These are phyloP conservation scores for Penicillium argentinense DNA, from an alignment of 495 filamentous ascomycete genomes.

Conservation along the genomic window DNA sequence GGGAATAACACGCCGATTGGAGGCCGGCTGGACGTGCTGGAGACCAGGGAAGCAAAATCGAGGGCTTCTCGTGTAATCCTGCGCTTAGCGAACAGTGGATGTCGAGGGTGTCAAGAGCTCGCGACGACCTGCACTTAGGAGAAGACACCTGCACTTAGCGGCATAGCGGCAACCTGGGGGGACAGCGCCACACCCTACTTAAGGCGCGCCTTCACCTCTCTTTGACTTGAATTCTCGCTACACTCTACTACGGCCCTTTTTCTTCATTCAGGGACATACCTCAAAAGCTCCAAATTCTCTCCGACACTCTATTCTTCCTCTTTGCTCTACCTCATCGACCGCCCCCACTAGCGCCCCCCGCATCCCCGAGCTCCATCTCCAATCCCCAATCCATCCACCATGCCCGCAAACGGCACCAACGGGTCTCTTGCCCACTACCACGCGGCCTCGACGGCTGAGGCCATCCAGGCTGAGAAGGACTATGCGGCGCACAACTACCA, in stretches of 20 bases:
- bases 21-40: slow-evolving; percentile 2
- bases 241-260: too few species aligned
- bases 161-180: slow-evolving; percentile 24
- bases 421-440: slow-evolving; percentile 62
- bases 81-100: slow-evolving; percentile 37
- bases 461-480: slow-evolving; percentile 76
- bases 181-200: slow-evolving; percentile 19
- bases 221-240: slow-evolving; percentile 4
- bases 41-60: background rate
- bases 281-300: too few species aligned
- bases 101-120: slow-evolving; percentile 27
- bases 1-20: slow-evolving; percentile 3
- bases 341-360: too few species aligned
- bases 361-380: slow-evolving; percentile 6
- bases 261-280: too few species aligned
- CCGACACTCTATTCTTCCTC: background rate
- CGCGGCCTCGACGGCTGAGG: slow-evolving; percentile 71
- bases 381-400: slow-evolving; percentile 21
- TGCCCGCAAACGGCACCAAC: slow-evolving; percentile 43
- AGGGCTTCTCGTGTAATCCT: slow-evolving; percentile 36
- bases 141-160: slow-evolving; percentile 44
- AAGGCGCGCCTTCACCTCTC: slow-evolving; percentile 9
- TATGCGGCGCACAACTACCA: slow-evolving; percentile 99
- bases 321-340: background rate
- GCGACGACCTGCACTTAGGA: slow-evolving; percentile 66